phyloP scores from a whole-genome alignment of 2,329 filamentous ascomycete genomes.

The Pezicula rhizophila region DNA sequence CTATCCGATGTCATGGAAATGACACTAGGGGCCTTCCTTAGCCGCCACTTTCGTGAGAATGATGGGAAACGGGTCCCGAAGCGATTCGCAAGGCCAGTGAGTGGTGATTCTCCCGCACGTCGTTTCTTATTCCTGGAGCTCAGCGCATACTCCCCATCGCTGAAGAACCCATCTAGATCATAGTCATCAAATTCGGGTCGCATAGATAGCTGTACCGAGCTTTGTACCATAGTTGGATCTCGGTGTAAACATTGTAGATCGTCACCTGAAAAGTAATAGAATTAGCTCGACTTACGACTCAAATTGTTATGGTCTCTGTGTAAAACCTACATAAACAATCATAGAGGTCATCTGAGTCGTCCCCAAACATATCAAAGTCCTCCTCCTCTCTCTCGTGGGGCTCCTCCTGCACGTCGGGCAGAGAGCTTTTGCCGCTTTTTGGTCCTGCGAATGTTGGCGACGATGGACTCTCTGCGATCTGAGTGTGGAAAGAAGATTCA shows the following conservation, averaged over 20 bases:
- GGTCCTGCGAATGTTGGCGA: constrained; percentile 47
- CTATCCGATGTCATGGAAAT: constrained; percentile 16
- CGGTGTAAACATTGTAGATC: constrained; percentile 52
- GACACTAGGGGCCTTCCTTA: constrained; percentile 36
- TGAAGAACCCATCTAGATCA: constrained; percentile 59
- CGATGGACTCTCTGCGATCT: constrained; percentile 48
- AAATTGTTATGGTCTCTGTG: neutral
- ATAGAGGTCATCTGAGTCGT: constrained; percentile 47
- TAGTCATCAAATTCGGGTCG: constrained; percentile 51
- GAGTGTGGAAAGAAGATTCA: constrained; percentile 47
- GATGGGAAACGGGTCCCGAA: constrained; percentile 54
- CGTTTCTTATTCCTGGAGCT: constrained; percentile 49
- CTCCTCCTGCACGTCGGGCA: constrained; percentile 84
- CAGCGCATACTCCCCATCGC: constrained; percentile 51
- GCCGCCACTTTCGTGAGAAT: constrained; percentile 47
- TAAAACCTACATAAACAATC: constrained; percentile 67
- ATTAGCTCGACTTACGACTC: constrained; percentile 8
- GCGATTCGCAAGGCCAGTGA: constrained; percentile 57
- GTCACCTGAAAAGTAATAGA: constrained; percentile 44
- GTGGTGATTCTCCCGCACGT: constrained; percentile 51
- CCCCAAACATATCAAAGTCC: constrained; percentile 41
- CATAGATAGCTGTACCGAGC: constrained; percentile 29
- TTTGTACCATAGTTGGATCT: constrained; percentile 28
- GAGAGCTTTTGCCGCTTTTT: constrained; percentile 56
- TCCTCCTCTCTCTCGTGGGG: constrained; percentile 61